These are phyloP conservation scores for Toxicodendron radicans DNA, from an alignment of 345 rosid genomes.

Conservation along the genomic window DNA sequence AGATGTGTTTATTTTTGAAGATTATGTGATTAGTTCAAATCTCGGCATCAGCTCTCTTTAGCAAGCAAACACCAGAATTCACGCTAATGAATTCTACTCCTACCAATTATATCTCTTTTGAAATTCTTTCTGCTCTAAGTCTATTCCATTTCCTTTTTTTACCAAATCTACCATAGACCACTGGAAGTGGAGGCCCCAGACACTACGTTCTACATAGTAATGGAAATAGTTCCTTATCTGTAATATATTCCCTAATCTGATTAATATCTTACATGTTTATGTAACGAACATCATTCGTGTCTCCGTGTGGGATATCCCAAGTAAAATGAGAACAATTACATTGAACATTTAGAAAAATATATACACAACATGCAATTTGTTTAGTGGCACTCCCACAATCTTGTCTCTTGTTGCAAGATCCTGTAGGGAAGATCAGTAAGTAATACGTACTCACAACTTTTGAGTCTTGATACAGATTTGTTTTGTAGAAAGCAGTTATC, in stretches of 20 bases:
- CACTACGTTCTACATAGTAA: neutral
- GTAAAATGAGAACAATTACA: neutral
- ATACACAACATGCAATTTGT: neutral
- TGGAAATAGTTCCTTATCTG: constrained; percentile 19
- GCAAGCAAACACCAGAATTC: constrained; percentile 8
- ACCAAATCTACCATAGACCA: constrained; percentile 17
- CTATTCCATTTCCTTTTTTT: neutral
- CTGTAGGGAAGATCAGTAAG: too few species aligned
- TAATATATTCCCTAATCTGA: too few species aligned
- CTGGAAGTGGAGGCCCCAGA: constrained; percentile 16
- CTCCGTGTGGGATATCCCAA: neutral
- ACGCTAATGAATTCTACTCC: constrained; percentile 7
- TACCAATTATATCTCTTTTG: constrained; percentile 23
- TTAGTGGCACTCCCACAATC: neutral
- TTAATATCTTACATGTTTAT: too few species aligned
- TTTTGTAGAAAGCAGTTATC: too few species aligned
- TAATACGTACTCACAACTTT: too few species aligned
- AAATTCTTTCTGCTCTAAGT: constrained; percentile 1
- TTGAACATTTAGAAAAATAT: neutral
- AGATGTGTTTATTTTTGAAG: constrained; percentile 1
- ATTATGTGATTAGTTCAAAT: constrained; percentile 19
- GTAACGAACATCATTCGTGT: too few species aligned
- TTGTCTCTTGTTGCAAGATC: neutral
- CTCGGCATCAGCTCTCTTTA: constrained; percentile 24
- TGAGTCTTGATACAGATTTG: too few species aligned